These are phyloP conservation scores for Agapanthus africanus DNA, from an alignment of 106 monocot species.

Conservation along the genomic window DNA sequence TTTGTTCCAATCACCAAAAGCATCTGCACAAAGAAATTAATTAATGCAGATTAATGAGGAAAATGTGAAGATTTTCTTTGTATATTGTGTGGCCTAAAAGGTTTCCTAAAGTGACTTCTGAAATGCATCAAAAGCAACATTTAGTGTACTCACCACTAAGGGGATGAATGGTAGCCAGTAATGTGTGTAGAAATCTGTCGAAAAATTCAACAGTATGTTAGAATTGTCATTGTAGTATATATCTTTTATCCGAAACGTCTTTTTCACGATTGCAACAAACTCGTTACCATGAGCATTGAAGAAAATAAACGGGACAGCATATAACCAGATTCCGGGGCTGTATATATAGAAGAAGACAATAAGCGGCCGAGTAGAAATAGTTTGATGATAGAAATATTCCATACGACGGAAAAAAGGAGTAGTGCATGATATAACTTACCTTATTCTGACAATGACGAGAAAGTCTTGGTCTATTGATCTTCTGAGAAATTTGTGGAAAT, in stretches of 20 bases:
- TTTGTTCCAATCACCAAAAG: slow-evolving; percentile 46
- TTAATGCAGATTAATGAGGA: too few relatives aligned
- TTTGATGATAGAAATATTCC: not conserved
- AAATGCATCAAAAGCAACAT: not conserved
- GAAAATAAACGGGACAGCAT: slow-evolving; percentile 29
- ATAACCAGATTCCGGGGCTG: slow-evolving; percentile 39
- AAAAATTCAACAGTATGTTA: not conserved
- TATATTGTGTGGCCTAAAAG: not conserved
- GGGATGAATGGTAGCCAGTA: slow-evolving; percentile 44
- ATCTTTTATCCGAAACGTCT: too few relatives aligned
- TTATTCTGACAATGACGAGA: slow-evolving; percentile 21
- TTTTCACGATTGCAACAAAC: not conserved
- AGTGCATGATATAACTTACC: slow-evolving; percentile 2
- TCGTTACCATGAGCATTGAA: slow-evolving; percentile 36
- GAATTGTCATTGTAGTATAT: too few relatives aligned
- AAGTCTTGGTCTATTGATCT: slow-evolving; percentile 47
- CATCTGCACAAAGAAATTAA: slow-evolving; percentile 28
- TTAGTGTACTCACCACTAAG: slow-evolving; percentile 21
- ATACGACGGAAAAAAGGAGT: too few relatives aligned
- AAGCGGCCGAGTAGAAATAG: not conserved
- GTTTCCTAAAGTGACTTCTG: not conserved
- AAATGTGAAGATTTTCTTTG: not conserved
- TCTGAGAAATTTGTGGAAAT: slow-evolving; percentile 36
- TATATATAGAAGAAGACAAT: not conserved
- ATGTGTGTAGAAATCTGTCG: slow-evolving; percentile 30